Evolutionary conservation across 202 grass and related monocot genomes (phyloP).

Genomic region (Panicum hallii): DNA sequence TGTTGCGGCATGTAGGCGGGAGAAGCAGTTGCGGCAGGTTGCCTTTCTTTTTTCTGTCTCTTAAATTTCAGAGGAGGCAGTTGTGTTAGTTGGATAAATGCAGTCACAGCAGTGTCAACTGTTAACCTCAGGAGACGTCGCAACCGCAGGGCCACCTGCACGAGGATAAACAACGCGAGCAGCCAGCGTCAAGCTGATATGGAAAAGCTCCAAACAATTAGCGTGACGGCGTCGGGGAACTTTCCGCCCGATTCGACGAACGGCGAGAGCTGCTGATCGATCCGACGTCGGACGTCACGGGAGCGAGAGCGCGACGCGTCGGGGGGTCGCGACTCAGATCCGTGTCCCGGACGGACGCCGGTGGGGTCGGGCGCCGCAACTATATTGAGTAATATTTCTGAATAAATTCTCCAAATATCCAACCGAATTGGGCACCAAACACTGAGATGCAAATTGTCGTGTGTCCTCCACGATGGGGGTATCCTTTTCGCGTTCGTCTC

Average conservation of each 20-base stretch:
- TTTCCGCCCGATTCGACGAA: background rate
- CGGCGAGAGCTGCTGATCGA: background rate
- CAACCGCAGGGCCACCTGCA: background rate
- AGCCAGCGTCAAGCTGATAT: background rate
- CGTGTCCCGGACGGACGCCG: background rate
- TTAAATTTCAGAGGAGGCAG: background rate
- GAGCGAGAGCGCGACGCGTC: conserved; percentile 15
- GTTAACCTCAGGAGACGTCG: background rate
- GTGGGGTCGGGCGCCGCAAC: no score
- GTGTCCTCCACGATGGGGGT: no score
- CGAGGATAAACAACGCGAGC: background rate
- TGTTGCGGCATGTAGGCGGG: background rate
- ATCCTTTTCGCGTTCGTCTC: conserved; percentile 11
- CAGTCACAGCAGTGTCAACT: background rate
- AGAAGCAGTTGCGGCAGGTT: no score
- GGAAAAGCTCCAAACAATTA: background rate
- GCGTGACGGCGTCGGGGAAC: background rate
- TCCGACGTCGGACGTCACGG: background rate
- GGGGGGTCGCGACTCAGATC: background rate
- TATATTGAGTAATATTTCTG: background rate
- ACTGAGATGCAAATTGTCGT: background rate
- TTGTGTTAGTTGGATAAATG: conserved; percentile 19
- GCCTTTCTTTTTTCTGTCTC: background rate
- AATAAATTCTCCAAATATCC: background rate
- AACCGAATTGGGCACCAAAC: background rate